These are phyloP conservation scores for Angomonas ambiguus DNA, from an alignment of 208 protist species.

Conservation along the genomic window DNA sequence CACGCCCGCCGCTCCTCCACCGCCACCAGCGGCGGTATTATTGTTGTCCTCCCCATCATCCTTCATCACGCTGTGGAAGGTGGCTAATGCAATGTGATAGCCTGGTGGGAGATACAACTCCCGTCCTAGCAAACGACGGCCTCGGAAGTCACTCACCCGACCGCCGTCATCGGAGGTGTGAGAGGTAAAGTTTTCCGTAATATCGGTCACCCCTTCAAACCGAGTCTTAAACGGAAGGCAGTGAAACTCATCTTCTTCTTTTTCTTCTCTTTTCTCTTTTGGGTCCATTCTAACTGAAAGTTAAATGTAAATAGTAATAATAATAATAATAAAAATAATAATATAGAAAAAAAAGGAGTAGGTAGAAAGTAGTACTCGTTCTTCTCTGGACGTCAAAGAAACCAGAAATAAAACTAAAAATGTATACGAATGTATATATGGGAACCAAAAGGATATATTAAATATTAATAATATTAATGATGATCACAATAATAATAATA, in stretches of 20 bases:
- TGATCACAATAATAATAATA: not conserved
- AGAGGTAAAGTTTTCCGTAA: constrained; percentile 51
- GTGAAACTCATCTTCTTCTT: constrained; percentile 30
- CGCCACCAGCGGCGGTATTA: no score
- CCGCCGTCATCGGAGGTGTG: not conserved
- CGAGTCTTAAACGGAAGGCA: constrained; percentile 55
- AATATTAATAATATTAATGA: not conserved
- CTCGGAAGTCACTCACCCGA: constrained; percentile 22
- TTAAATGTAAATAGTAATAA: not conserved
- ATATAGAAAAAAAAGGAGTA: no score
- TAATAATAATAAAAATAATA: not conserved
- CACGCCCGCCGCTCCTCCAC: not conserved
- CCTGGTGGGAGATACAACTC: constrained; percentile 25
- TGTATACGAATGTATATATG: not conserved
- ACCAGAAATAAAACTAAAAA: not conserved
- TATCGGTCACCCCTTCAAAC: constrained; percentile 69
- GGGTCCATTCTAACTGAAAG: not conserved
- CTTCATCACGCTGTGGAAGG: not conserved
- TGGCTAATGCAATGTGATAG: constrained; percentile 26
- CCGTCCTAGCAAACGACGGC: constrained; percentile 26
- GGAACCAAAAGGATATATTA: not conserved
- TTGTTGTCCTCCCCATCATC: not conserved
- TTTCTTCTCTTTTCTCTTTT: not conserved
- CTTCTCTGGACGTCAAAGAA: no score
- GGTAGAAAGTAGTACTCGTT: no score